Base-by-base conservation (phyloP, 2,329 filamentous ascomycete genomes). In the Ophiostoma novo-ulmi region DNA sequence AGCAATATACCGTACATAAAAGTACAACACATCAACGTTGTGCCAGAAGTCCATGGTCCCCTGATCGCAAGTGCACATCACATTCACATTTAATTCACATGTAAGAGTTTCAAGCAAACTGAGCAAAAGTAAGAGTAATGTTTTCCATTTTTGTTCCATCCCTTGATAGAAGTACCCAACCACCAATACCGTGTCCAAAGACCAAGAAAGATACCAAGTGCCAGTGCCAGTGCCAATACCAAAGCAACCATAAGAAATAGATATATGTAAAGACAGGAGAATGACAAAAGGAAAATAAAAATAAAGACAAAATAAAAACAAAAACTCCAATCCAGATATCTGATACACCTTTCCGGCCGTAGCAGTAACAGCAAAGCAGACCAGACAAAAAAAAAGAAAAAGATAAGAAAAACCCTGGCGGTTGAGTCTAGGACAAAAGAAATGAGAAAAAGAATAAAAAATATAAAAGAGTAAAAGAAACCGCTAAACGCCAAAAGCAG, bases 301-400 rank as follows among this genome's bases (percentile, higher is more conserved):
- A 11, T 6, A 4, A 26, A 58, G 31, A 5, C 1, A 10, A 26
- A 58, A 35, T 4, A 26, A 17, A 31, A 35, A 61, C 13, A 13
- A 52, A 52, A 63, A 55, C 58, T 35, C 58, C 58, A 35, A 35
- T 35, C 58, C 58, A 63, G 52, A 63, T 63, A 63, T 63, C 58
- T 63, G 58, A 35, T 63, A 63, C 58, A 31, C 52, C 44, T 20
- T 48, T 48, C 44, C 44, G 44, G 52, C 52, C 52, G n/a, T 26
- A 58, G 13, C 14, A 63, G 5, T 31, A 14, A 63, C 8, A 63
- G 13, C 3, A 35, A 22, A 26, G 6, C 3, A 26, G 10, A 58
- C 2, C 26, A 4, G 8, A 26, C 7, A 26, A 13, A 26, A 14
- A 22, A 22, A n/a, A 22, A 55, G 7, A 6, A 55, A 55, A 55